Evolutionary conservation across 495 filamentous ascomycete genomes (phyloP).

Genomic region (Penicillium cinerascens): DNA sequence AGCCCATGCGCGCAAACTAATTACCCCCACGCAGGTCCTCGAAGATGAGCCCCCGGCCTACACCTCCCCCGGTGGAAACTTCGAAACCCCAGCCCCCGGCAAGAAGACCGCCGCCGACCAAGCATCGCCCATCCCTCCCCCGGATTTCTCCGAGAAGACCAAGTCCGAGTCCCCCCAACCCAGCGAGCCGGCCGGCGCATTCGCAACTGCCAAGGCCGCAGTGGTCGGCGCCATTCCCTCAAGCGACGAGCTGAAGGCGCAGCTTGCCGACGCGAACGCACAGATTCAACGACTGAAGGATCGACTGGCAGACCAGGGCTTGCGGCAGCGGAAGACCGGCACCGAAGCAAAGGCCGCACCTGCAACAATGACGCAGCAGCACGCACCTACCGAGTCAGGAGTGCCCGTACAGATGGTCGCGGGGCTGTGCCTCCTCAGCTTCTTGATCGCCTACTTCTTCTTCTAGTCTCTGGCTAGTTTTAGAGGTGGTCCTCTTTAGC

Average conservation of each 20-base stretch:
- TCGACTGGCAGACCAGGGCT: slow-evolving; percentile 63
- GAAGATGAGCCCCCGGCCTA: slow-evolving; percentile 56
- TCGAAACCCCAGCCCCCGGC: slow-evolving; percentile 47
- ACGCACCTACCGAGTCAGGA: slow-evolving; percentile 54
- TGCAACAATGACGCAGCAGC: slow-evolving; percentile 47
- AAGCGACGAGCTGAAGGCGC: slow-evolving; percentile 62
- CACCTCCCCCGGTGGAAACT: slow-evolving; percentile 51
- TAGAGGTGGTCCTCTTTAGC: slow-evolving; percentile 12
- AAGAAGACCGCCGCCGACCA: slow-evolving; percentile 30
- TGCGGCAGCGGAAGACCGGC: slow-evolving; percentile 63
- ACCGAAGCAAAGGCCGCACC: slow-evolving; percentile 40
- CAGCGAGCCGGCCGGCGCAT: slow-evolving; percentile 9
- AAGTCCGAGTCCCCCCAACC: slow-evolving; percentile 36
- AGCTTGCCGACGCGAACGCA: slow-evolving; percentile 73
- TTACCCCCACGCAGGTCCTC: slow-evolving; percentile 3
- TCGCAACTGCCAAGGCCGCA: slow-evolving; percentile 37
- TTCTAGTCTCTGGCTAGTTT: slow-evolving; percentile 56
- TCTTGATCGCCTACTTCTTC: slow-evolving; percentile 90
- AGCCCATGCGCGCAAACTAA: slow-evolving; percentile 7
- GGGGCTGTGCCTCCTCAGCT: slow-evolving; percentile 78
- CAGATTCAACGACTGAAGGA: slow-evolving; percentile 68
- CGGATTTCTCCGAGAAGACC: slow-evolving; percentile 43
- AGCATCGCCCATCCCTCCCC: slow-evolving; percentile 36
- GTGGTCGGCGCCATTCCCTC: slow-evolving; percentile 45
- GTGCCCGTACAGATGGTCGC: slow-evolving; percentile 87